These are phyloP conservation scores for Apiotrichum laibachii DNA, from an alignment of 1,284 basidiomycete genomes.

Conservation along the genomic window DNA sequence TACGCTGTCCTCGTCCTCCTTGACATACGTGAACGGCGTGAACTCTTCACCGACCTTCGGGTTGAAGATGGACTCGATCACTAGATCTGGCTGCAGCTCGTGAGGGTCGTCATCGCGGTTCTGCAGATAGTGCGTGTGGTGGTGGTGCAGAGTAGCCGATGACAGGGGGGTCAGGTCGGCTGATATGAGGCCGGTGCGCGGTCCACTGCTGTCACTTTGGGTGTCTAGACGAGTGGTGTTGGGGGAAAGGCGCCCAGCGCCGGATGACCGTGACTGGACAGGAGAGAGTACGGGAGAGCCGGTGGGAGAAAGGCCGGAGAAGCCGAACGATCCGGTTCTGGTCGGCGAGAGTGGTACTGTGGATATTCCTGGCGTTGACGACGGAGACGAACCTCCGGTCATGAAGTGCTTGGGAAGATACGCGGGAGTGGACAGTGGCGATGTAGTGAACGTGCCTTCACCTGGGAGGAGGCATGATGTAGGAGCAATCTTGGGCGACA, in stretches of 20 bases:
- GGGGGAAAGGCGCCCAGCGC: not conserved
- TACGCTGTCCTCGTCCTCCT: slow-evolving; percentile 1
- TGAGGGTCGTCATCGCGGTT: not conserved
- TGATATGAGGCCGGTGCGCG: not conserved
- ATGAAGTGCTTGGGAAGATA: not conserved
- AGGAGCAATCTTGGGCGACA: not conserved
- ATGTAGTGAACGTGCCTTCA: not conserved
- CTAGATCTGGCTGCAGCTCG: slow-evolving; percentile 31
- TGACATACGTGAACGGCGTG: slow-evolving; percentile 43
- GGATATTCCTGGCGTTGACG: too few relatives aligned
- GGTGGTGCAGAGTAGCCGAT: not conserved
- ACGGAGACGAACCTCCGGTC: not conserved
- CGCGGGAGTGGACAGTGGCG: not conserved
- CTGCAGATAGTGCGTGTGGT: slow-evolving; percentile 8
- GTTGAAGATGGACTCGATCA: slow-evolving; percentile 48
- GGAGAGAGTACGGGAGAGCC: not conserved
- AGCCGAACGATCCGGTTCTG: too few relatives aligned
- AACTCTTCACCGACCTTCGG: slow-evolving; percentile 32
- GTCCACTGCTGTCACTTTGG: not conserved
- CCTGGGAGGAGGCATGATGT: not conserved
- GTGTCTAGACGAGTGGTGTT: slow-evolving; percentile 14
- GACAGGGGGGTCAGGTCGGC: not conserved
- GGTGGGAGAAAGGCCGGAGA: too few relatives aligned
- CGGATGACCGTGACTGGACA: not conserved
- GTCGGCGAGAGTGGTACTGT: too few relatives aligned